phyloP scores from a whole-genome alignment of 371 early-diverging fungal species.

The Coemansia sp. region DNA sequence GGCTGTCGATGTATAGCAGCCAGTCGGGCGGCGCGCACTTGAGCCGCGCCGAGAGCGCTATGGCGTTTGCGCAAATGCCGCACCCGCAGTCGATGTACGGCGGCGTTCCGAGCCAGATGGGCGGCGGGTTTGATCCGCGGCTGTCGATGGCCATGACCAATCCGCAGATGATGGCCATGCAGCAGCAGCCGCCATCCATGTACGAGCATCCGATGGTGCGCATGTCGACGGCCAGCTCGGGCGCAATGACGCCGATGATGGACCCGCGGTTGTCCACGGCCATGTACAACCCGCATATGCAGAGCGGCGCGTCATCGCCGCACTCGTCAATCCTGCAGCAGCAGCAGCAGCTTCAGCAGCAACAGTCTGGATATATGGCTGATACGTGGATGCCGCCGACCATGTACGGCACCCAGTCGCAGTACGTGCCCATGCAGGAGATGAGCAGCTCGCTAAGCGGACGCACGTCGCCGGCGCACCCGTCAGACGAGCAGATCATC shows the following conservation, averaged over 20 bases:
- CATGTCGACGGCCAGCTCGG: slow-evolving; percentile 10
- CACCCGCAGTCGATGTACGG: slow-evolving; percentile 17
- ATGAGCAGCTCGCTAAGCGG: slow-evolving; percentile 10
- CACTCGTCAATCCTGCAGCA: slow-evolving; percentile 17
- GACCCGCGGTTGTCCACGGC: slow-evolving; percentile 39
- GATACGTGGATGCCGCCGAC: slow-evolving; percentile 37
- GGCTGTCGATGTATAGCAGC: slow-evolving; percentile 41
- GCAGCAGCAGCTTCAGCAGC: slow-evolving; percentile 2
- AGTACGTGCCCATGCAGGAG: slow-evolving; percentile 19
- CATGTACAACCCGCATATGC: slow-evolving; percentile 24
- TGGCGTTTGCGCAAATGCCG: slow-evolving; percentile 29
- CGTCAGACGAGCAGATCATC: slow-evolving; percentile 79
- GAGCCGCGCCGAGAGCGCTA: slow-evolving; percentile 37
- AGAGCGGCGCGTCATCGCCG: not conserved
- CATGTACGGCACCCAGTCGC: slow-evolving; percentile 16
- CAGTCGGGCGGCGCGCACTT: slow-evolving; percentile 34
- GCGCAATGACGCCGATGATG: slow-evolving; percentile 1
- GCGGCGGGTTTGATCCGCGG: slow-evolving; percentile 26
- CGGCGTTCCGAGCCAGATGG: not conserved
- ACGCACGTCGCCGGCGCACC: slow-evolving; percentile 33
- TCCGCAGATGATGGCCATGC: slow-evolving; percentile 30
- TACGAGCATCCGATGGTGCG: slow-evolving; percentile 23
- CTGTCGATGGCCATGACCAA: slow-evolving; percentile 42
- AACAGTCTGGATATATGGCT: slow-evolving; percentile 6
- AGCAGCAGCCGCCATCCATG: slow-evolving; percentile 22